Evolutionary conservation across 1,284 basidiomycete species (phyloP), one percentile per base, ranked within the genome.

Genomic region (Tetrapyrgos nigripes): DNA sequence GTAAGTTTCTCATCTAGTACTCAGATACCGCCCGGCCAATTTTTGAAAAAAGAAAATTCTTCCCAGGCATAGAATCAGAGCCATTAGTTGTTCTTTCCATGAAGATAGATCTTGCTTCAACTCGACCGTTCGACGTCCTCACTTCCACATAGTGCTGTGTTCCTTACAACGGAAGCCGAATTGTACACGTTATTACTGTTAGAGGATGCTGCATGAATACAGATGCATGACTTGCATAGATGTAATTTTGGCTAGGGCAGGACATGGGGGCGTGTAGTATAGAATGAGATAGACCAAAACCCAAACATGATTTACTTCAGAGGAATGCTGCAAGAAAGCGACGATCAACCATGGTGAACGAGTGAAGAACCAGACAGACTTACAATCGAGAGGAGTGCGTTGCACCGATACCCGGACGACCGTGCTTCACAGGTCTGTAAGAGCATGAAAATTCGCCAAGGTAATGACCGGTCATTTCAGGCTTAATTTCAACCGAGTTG

Each of bases 401-500:
- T 60, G 50, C 19, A 81, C 87, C 64, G 78, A 89, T 86, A 94
- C 95, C 95, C 68, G 96, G 94, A 70, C 96, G 94, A 87, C 97
- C 97, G 88, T 99, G 97, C 85, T 96, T 96, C 79, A 98, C 97
- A 74, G 97, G 96, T 79, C 92, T 89, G 93, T 98, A 99, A 66
- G 95, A 96, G 82, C 92, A 92, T 50, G 87, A 91, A 80, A 91
- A 91, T 84, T 99, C 97, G 68, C 85, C 96, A 72, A 99, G 95
- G 86, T 99, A 99, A 88, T 97, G 96, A 66, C 97, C 97, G 66
- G 93, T 94, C 97, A 98, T 98, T 82, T 99, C 97, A 69, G 97
- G 96, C 86, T 97, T 99, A 86, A 99, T 96, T 83, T 98, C 96
- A 64, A 98, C 94, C 52, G 93, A 90, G 85, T 94, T 96, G 87